These are phyloP conservation scores for Hippophae rhamnoides DNA, from an alignment of 306 rosid genomes.

Conservation along the genomic window DNA sequence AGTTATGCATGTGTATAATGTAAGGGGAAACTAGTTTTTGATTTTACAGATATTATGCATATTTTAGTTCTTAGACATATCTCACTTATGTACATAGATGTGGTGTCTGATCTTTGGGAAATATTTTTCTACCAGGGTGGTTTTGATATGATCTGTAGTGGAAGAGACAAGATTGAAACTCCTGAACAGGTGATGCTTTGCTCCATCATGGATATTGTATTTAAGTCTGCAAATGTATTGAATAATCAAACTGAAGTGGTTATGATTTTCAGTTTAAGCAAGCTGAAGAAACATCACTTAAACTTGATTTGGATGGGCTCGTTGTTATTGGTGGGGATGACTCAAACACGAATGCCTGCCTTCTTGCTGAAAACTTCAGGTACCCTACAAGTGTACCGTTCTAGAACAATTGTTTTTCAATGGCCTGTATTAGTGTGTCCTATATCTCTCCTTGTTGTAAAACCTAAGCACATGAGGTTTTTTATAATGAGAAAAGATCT, in stretches of 20 bases:
- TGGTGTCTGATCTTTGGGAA: neutral
- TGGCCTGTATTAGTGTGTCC: too few species aligned
- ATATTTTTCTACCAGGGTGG: constrained; percentile 54
- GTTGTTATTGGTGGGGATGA: constrained; percentile 95
- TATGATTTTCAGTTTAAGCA: constrained; percentile 54
- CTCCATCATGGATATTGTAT: neutral
- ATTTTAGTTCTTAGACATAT: too few species aligned
- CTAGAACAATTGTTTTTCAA: too few species aligned
- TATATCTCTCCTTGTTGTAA: too few species aligned
- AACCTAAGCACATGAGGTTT: too few species aligned
- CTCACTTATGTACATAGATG: neutral
- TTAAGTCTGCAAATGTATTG: neutral
- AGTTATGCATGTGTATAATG: too few species aligned
- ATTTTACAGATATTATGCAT: too few species aligned
- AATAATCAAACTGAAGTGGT: constrained; percentile 9
- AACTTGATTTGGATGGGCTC: constrained; percentile 82
- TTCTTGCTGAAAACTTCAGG: constrained; percentile 93
- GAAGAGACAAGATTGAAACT: constrained; percentile 91
- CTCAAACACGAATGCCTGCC: constrained; percentile 91
- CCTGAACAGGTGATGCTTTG: constrained; percentile 56
- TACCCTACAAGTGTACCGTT: neutral
- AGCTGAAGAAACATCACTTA: constrained; percentile 68
- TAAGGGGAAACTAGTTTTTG: too few species aligned
- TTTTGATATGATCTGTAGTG: constrained; percentile 86
- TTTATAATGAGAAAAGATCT: too few species aligned